phyloP scores from a whole-genome alignment of 768 basidiomycete species.

The Xerocomellus chrysenteron region DNA sequence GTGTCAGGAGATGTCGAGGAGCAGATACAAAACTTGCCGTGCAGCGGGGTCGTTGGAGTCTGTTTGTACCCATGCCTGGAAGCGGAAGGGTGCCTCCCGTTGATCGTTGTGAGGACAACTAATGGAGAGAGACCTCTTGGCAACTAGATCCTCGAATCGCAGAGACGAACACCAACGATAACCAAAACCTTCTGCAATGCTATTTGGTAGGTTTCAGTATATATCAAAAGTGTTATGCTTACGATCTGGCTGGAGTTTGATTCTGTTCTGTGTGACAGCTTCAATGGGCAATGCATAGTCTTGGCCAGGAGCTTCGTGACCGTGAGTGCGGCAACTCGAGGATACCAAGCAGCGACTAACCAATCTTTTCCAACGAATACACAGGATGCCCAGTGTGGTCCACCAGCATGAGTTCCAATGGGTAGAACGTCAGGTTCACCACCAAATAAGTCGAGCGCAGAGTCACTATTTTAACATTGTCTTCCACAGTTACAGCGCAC shows the following conservation, averaged over 20 bases:
- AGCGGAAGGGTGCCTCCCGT: constrained; percentile 86
- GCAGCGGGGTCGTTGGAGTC: constrained; percentile 55
- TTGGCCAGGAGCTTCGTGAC: constrained; percentile 76
- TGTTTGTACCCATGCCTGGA: constrained; percentile 88
- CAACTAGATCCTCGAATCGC: constrained; percentile 85
- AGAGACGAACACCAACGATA: constrained; percentile 91
- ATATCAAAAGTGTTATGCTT: constrained; percentile 29
- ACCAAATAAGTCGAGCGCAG: constrained; percentile 91
- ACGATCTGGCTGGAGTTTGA: constrained; percentile 93
- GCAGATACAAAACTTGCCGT: constrained; percentile 43
- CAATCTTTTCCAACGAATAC: constrained; percentile 80
- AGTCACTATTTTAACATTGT: constrained; percentile 93
- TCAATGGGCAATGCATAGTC: constrained; percentile 90
- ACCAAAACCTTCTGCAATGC: constrained; percentile 81
- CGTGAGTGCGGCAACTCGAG: constrained; percentile 47
- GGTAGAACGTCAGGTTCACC: constrained; percentile 88
- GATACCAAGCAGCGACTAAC: constrained; percentile 35
- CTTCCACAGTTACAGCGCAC: constrained; percentile 85
- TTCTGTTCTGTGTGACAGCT: constrained; percentile 74
- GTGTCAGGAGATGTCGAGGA: constrained; percentile 2
- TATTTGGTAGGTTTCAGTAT: constrained; percentile 1
- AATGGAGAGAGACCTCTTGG: constrained; percentile 68
- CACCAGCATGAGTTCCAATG: constrained; percentile 87
- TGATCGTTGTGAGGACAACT: constrained; percentile 81
- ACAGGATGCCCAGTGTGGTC: constrained; percentile 82